These are phyloP conservation scores for Funneliformis geosporum DNA, from an alignment of 192 early-diverging fungal species.

Conservation along the genomic window DNA sequence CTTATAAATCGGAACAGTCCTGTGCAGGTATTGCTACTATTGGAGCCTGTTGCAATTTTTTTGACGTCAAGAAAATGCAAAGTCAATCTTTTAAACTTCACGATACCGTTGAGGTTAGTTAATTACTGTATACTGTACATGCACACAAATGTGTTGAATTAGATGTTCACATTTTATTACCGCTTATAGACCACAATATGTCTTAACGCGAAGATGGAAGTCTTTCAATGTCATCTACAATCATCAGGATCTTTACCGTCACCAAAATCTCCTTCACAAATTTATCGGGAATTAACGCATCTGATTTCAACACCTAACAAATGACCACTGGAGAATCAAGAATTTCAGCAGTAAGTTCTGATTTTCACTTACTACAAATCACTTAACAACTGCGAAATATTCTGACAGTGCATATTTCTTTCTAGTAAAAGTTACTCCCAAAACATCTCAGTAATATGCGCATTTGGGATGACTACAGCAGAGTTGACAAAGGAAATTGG, in stretches of 20 bases:
- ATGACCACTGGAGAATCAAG: neutral
- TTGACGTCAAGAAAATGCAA: neutral
- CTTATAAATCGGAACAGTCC: constrained; percentile 15
- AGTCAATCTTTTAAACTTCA: too few species aligned
- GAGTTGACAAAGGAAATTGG: constrained; percentile 22
- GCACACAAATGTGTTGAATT: too few species aligned
- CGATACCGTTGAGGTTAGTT: too few species aligned
- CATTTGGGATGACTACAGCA: constrained; percentile 2
- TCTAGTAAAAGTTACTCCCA: constrained; percentile 2
- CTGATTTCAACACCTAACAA: constrained; percentile 13
- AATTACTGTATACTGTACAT: too few species aligned
- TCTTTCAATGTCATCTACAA: neutral
- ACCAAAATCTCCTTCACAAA: constrained; percentile 10
- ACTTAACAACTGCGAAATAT: neutral
- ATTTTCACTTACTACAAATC: neutral
- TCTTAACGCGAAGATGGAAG: constrained; percentile 15
- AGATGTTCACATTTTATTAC: too few species aligned
- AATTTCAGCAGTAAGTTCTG: neutral
- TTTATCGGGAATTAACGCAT: neutral
- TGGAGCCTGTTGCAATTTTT: neutral
- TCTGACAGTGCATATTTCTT: neutral
- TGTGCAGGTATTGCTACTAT: constrained; percentile 16
- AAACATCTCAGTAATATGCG: constrained; percentile 10
- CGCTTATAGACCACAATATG: too few species aligned
- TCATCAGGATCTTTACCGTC: neutral